Conservation (phyloP, 2,329 filamentous ascomycete species). For the Fusarium ambrosium region DNA sequence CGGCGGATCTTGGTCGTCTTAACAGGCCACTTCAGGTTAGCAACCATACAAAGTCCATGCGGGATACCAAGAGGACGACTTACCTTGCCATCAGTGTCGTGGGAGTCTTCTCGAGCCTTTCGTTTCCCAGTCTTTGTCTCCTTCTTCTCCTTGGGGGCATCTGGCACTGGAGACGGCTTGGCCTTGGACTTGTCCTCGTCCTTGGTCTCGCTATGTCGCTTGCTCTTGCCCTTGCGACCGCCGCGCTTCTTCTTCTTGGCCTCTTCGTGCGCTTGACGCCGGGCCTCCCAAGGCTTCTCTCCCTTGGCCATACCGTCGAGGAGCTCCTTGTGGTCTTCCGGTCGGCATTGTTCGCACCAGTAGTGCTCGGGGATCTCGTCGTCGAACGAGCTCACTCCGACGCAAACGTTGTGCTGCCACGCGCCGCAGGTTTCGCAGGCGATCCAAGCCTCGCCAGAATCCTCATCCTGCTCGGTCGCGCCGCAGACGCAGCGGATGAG, state of each 20-base stretch:
- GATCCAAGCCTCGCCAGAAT: conserved; percentile 93
- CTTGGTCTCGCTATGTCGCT: conserved; percentile 74
- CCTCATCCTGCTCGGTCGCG: conserved; percentile 85
- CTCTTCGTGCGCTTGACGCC: conserved; percentile 73
- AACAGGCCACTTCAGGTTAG: conserved; percentile 21
- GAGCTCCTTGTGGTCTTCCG: conserved; percentile 85
- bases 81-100: conserved; percentile 66
- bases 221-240: conserved; percentile 74
- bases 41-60: not conserved
- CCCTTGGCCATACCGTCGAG: conserved; percentile 83
- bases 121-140: conserved; percentile 67
- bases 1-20: conserved; percentile 65
- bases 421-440: conserved; percentile 92
- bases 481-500: conserved; percentile 96
- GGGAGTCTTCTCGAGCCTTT: conserved; percentile 70
- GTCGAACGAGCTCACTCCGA: conserved; percentile 84
- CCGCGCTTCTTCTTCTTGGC: conserved; percentile 69
- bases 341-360: conserved; percentile 91
- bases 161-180: conserved; percentile 58
- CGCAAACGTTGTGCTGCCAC: conserved; percentile 98
- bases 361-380: conserved; percentile 87
- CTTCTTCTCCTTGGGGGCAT: conserved; percentile 63
- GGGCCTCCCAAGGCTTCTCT: conserved; percentile 87
- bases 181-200: conserved; percentile 68
- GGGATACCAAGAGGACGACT: conserved; percentile 21